Evolutionary conservation across 2,329 filamentous ascomycete species (phyloP).

Genomic region (Cercospora sp.): DNA sequence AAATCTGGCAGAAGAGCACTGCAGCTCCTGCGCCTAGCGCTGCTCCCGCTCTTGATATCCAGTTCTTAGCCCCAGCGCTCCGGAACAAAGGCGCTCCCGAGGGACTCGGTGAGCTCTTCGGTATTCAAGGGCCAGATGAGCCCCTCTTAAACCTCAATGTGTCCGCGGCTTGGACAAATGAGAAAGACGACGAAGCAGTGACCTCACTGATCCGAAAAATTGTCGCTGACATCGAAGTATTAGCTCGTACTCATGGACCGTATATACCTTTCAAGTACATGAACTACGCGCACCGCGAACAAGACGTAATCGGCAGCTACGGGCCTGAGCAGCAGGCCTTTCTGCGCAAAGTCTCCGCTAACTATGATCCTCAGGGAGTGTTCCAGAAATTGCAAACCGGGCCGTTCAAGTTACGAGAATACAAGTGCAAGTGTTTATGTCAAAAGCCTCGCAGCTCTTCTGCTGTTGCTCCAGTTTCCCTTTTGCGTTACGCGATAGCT

Average conservation of each 20-base stretch:
- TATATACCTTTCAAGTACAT: conserved; percentile 2
- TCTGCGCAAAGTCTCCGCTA: conserved; percentile 7
- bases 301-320: conserved; percentile 16
- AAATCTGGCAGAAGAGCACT: background rate
- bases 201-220: background rate
- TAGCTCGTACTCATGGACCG: background rate
- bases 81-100: background rate
- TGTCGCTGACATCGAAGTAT: background rate
- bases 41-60: background rate
- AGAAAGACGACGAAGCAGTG: background rate
- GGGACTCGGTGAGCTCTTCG: background rate
- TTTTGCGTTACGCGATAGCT: background rate
- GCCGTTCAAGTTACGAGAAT: conserved; percentile 9
- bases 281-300: conserved; percentile 17
- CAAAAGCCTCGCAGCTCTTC: background rate
- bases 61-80: background rate
- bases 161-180: background rate
- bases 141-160: background rate
- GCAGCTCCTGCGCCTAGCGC: background rate
- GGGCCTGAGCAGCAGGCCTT: conserved; percentile 2
- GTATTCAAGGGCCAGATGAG: background rate
- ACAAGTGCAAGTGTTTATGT: background rate
- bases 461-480: background rate
- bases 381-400: conserved; percentile 12
- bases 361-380: conserved; percentile 18